Conservation (phyloP, 257 asterid genomes). For the Paraleonurus japonicus region DNA sequence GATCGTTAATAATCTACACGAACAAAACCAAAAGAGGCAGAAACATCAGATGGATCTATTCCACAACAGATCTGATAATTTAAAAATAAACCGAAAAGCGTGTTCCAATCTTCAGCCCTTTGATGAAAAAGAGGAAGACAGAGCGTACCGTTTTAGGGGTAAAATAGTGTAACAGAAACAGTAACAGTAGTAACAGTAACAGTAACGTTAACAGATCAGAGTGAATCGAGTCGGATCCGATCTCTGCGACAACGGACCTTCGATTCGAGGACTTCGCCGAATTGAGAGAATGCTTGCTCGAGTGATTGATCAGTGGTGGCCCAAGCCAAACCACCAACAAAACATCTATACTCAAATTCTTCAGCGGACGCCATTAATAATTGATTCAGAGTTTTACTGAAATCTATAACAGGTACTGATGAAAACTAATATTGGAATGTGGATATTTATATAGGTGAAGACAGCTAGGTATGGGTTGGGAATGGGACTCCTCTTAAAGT, state of each 20-base stretch:
- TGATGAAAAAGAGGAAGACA: constrained; percentile 51
- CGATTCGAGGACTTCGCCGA: constrained; percentile 64
- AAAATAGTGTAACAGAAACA: constrained; percentile 46
- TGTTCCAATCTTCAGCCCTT: constrained; percentile 64
- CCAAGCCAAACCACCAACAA: constrained; percentile 85
- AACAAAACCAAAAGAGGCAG: not conserved
- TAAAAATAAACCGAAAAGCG: constrained; percentile 26
- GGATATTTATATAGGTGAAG: constrained; percentile 25
- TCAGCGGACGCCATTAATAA: constrained; percentile 39
- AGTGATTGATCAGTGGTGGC: constrained; percentile 58
- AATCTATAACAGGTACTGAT: not conserved
- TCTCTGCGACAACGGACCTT: constrained; percentile 87
- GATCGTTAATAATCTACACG: constrained; percentile 53
- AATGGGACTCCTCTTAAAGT: not conserved
- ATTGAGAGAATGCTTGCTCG: constrained; percentile 49
- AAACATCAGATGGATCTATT: constrained; percentile 29
- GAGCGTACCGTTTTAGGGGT: constrained; percentile 73
- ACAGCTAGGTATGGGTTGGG: constrained; percentile 17
- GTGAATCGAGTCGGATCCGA: constrained; percentile 73
- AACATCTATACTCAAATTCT: constrained; percentile 77
- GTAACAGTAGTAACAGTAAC: constrained; percentile 48
- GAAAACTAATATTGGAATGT: not conserved
- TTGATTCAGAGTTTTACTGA: not conserved
- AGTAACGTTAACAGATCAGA: constrained; percentile 51
- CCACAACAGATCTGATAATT: constrained; percentile 18